Evolutionary conservation across 2,329 filamentous ascomycete genomes (phyloP).

Genomic region (Diaporthe aspalathi): DNA sequence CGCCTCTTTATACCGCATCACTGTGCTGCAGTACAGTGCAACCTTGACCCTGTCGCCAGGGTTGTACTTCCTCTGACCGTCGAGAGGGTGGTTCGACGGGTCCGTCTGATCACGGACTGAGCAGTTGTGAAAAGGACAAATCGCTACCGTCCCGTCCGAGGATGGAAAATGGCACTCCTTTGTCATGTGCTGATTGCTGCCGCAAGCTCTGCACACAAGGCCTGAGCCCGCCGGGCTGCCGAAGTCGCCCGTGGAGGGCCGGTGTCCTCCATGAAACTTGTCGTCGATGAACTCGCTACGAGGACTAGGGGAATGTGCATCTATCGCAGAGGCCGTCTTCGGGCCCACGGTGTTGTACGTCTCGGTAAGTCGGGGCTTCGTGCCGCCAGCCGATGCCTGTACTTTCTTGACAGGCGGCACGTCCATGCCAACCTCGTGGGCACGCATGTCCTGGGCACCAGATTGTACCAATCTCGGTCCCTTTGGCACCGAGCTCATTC

Average conservation of each 20-base stretch:
- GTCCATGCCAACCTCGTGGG: not conserved
- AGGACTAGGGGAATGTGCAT: not conserved
- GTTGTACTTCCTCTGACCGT: not conserved
- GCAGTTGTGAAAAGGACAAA: not conserved
- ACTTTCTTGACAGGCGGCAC: too few species aligned
- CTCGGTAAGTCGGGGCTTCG: too few species aligned
- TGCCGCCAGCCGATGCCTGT: too few species aligned
- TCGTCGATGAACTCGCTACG: not conserved
- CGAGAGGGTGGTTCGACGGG: not conserved
- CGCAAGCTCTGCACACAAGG: not conserved
- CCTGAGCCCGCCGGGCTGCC: not conserved
- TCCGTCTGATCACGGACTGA: too few species aligned
- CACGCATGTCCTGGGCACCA: not conserved
- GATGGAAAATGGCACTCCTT: not conserved
- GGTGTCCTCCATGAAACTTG: not conserved
- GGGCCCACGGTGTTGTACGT: too few species aligned
- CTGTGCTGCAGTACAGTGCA: not conserved
- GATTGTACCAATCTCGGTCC: too few species aligned
- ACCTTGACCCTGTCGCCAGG: not conserved
- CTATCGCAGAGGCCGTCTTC: too few species aligned
- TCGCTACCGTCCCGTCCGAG: not conserved
- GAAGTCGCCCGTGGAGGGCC: too few species aligned
- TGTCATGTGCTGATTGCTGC: not conserved
- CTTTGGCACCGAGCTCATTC: not conserved
- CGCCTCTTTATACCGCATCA: not conserved